These are phyloP conservation scores for Purpureocillium lavendulum DNA, from an alignment of 2,329 filamentous ascomycete genomes.

Conservation along the genomic window DNA sequence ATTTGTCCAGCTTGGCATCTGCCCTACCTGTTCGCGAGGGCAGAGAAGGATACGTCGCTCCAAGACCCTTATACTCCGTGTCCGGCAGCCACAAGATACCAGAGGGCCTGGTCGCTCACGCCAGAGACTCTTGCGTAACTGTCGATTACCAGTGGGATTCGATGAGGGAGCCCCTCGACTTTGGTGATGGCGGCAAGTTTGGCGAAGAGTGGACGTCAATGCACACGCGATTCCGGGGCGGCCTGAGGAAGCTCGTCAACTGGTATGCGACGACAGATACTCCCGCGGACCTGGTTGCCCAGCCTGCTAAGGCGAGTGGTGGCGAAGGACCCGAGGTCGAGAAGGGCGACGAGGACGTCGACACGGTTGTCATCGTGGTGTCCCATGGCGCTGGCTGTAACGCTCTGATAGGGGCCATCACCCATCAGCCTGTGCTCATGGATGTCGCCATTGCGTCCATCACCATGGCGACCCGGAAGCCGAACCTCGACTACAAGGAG, in stretches of 20 bases:
- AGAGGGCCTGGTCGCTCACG: slow-evolving; percentile 80
- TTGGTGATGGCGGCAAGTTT: slow-evolving; percentile 80
- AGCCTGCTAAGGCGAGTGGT: slow-evolving; percentile 16
- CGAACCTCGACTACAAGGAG: slow-evolving; percentile 28
- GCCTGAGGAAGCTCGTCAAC: slow-evolving; percentile 67
- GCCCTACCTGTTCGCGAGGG: slow-evolving; percentile 21
- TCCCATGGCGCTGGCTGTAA: slow-evolving; percentile 96
- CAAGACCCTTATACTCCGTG: slow-evolving; percentile 74
- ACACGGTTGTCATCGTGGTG: slow-evolving; percentile 77
- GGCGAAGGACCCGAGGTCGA: slow-evolving; percentile 19
- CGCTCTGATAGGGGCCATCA: slow-evolving; percentile 84
- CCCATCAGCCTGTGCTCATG: slow-evolving; percentile 81
- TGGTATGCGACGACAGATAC: slow-evolving; percentile 64
- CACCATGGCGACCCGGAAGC: slow-evolving; percentile 71
- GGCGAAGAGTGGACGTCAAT: slow-evolving; percentile 95
- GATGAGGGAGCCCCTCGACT: slow-evolving; percentile 66
- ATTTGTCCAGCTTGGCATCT: slow-evolving; percentile 21
- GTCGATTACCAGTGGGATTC: slow-evolving; percentile 98
- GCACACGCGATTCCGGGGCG: slow-evolving; percentile 81
- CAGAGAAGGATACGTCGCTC: slow-evolving; percentile 57
- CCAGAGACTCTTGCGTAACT: slow-evolving; percentile 73
- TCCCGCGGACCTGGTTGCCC: slow-evolving; percentile 43
- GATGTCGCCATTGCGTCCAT: slow-evolving; percentile 87
- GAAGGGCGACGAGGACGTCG: slow-evolving; percentile 52
- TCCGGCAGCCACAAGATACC: slow-evolving; percentile 76